Evolutionary conservation across 2,329 filamentous ascomycete genomes (phyloP).

Genomic region (Aspergillus nomiae): DNA sequence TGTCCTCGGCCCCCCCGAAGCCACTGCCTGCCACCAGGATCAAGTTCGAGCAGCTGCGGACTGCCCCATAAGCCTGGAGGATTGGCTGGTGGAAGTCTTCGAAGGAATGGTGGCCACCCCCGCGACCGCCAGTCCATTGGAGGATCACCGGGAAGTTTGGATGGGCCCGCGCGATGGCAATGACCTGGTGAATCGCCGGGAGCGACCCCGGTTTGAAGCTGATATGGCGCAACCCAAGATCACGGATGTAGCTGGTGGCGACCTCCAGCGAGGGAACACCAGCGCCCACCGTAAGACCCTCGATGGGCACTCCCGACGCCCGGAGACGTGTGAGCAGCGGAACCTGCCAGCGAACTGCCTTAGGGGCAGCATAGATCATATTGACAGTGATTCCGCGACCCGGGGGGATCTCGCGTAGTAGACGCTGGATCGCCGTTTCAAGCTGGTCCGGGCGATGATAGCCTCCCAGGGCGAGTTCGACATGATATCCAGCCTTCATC

Average conservation of each 20-base stretch:
- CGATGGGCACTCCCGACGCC: constrained; percentile 83
- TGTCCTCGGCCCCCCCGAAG: constrained; percentile 86
- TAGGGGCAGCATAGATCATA: constrained; percentile 86
- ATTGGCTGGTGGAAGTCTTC: constrained; percentile 94
- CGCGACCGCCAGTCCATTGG: constrained; percentile 91
- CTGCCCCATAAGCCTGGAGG: constrained; percentile 85
- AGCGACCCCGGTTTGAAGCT: constrained; percentile 88
- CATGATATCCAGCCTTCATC: constrained; percentile 96
- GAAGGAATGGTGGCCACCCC: constrained; percentile 89
- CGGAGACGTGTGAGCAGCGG: constrained; percentile 78
- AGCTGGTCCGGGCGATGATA: constrained; percentile 83
- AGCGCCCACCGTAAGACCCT: constrained; percentile 89
- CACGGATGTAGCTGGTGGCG: constrained; percentile 90
- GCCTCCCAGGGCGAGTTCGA: constrained; percentile 85
- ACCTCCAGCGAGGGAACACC: constrained; percentile 93
- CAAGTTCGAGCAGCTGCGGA: constrained; percentile 82
- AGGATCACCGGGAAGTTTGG: constrained; percentile 85
- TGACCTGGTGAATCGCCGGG: constrained; percentile 83
- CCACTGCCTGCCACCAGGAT: constrained; percentile 86
- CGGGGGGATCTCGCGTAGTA: constrained; percentile 79
- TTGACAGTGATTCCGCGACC: constrained; percentile 88
- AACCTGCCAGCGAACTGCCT: constrained; percentile 91
- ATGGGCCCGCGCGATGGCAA: constrained; percentile 91
- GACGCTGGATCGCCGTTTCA: constrained; percentile 79
- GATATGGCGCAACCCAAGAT: constrained; percentile 88